Conservation (phyloP, 179 eudicot species). For the Gypsophila paniculata region DNA sequence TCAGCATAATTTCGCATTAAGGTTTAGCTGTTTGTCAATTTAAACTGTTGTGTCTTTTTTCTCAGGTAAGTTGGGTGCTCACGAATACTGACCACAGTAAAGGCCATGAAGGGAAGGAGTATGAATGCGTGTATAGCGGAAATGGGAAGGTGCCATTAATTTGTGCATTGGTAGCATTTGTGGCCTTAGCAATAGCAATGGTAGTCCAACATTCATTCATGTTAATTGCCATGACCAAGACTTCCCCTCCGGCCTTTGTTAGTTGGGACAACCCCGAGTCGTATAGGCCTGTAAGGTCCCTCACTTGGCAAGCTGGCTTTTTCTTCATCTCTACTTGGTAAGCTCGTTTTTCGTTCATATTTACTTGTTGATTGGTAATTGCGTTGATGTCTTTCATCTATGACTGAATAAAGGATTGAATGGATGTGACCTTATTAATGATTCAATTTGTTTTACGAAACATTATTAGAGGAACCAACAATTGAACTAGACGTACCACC, state of each 20-base stretch:
- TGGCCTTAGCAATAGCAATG: conserved; percentile 60
- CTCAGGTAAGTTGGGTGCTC: conserved; percentile 53
- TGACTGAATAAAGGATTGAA: not conserved
- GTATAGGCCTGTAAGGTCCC: conserved; percentile 39
- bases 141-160: conserved; percentile 62
- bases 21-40: not conserved
- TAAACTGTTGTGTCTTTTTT: too few relatives aligned
- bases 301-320: conserved; percentile 77
- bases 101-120: conserved; percentile 22
- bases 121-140: conserved; percentile 61
- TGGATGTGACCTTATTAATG: not conserved
- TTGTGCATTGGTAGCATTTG: conserved; percentile 56
- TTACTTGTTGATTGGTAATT: too few relatives aligned
- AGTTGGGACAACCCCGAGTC: conserved; percentile 50
- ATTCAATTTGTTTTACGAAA: too few relatives aligned
- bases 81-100: conserved; percentile 2
- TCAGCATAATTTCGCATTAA: too few relatives aligned
- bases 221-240: conserved; percentile 52
- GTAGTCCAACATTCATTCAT: conserved; percentile 59
- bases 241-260: conserved; percentile 46
- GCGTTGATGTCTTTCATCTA: too few relatives aligned
- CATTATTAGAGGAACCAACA: not conserved
- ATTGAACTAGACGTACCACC: not conserved
- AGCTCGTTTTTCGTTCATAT: not conserved
- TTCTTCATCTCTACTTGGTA: conserved; percentile 89